These are phyloP conservation scores for Magnusiomyces tetraspermus DNA, from an alignment of 1,139 yeast genomes.

Conservation along the genomic window DNA sequence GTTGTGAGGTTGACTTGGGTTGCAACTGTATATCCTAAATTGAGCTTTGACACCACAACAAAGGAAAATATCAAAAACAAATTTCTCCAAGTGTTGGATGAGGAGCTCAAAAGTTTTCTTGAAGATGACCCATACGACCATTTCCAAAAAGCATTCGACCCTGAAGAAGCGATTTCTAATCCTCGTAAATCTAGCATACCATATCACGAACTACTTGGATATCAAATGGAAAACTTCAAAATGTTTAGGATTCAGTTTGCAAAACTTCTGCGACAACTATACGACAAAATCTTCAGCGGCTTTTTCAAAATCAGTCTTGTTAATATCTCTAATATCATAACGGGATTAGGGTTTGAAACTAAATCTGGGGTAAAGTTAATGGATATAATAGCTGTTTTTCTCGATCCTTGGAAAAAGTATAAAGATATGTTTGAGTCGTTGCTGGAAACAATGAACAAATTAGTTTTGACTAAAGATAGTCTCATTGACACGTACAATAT, in stretches of 20 bases:
- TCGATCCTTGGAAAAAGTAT: not conserved
- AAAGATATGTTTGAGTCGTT: not conserved
- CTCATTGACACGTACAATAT: not conserved
- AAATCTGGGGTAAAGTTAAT: not conserved
- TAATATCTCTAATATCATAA: not conserved
- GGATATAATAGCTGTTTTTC: not conserved
- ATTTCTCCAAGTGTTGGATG: not conserved
- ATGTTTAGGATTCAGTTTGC: not conserved
- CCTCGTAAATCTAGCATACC: not conserved
- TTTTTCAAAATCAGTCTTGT: not conserved
- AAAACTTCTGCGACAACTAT: not conserved
- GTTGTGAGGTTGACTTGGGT: slow-evolving; percentile 1
- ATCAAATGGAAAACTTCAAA: not conserved
- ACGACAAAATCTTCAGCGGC: not conserved
- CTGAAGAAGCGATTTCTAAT: not conserved
- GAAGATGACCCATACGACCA: not conserved
- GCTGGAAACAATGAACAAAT: not conserved
- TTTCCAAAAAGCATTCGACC: not conserved
- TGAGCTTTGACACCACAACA: not conserved
- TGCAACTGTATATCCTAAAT: not conserved
- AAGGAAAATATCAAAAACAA: not conserved
- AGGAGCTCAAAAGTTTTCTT: not conserved
- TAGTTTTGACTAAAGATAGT: not conserved
- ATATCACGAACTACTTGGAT: not conserved
- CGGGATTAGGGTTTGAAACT: not conserved